Conservation (phyloP, 129 eudicot species). For the Tagetes patula region DNA sequence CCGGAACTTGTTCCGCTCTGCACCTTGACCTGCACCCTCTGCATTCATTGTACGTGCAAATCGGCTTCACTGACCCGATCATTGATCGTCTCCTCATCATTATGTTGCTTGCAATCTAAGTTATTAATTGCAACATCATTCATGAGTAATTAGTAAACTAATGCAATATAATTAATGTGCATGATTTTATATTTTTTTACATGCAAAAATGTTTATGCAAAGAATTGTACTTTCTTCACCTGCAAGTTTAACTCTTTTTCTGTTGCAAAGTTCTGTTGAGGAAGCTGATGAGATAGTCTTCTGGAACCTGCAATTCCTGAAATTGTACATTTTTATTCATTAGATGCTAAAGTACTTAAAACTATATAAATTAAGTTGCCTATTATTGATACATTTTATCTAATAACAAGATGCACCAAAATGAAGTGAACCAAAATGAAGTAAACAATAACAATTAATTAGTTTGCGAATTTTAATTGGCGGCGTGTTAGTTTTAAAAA, state of each 20-base stretch:
- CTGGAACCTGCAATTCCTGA: conserved; percentile 52
- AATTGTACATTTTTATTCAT: conserved; percentile 26
- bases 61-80: conserved; percentile 90
- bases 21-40: conserved; percentile 78
- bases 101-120: conserved; percentile 32
- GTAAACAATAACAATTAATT: background rate
- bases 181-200: conserved; percentile 14
- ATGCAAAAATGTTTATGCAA: conserved; percentile 25
- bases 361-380: too few species aligned
- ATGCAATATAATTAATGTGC: background rate
- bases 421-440: background rate
- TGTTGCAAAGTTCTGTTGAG: conserved; percentile 37
- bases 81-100: conserved; percentile 44
- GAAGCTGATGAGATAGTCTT: conserved; percentile 32
- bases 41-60: conserved; percentile 91
- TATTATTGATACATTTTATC: conserved; percentile 3
- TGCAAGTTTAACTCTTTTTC: conserved; percentile 35
- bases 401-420: conserved; percentile 10
- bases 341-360: conserved; percentile 14
- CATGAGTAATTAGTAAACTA: conserved; percentile 10
- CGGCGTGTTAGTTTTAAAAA: background rate
- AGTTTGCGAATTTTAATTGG: background rate
- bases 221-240: conserved; percentile 42
- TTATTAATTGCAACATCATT: background rate
- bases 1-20: conserved; percentile 93